Percentiles rank a stretch among this genome's conserved stretches.
Conservation (phyloP, 75 land plant species). For the Gnetum montanum region DNA sequence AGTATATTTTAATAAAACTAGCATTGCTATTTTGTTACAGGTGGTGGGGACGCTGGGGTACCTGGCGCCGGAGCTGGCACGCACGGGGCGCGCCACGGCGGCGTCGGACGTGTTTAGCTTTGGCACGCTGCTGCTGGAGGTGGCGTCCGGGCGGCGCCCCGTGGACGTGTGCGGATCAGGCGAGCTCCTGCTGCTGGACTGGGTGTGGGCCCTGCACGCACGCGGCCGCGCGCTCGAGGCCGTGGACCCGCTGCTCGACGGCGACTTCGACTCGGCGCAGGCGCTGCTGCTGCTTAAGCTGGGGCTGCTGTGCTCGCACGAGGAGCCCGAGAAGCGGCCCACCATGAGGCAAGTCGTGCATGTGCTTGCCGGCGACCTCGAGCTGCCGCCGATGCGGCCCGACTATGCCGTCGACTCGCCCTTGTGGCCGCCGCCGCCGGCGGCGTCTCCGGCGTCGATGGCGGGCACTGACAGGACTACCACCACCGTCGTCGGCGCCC, state of each 20-base stretch:
- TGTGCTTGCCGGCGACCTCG: conserved; percentile 14
- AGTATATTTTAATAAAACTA: too few species aligned
- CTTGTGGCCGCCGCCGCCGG: too few species aligned
- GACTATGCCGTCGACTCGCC: too few species aligned
- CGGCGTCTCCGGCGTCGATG: too few species aligned
- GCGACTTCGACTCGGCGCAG: conserved; percentile 8
- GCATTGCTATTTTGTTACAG: too few species aligned
- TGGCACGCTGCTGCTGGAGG: conserved; percentile 21
- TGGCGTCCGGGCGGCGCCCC: conserved; percentile 26
- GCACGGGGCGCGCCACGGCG: conserved; percentile 16
- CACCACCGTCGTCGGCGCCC: too few species aligned
- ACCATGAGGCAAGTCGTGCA: conserved; percentile 27
- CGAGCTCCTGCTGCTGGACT: conserved; percentile 15
- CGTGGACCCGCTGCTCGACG: conserved; percentile 17
- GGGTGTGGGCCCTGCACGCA: conserved; percentile 16
- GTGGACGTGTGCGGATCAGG: conserved; percentile 10
- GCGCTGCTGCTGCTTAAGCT: conserved; percentile 19
- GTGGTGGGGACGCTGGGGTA: conserved; percentile 22
- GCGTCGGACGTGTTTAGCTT: conserved; percentile 22
- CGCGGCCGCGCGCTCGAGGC: conserved; percentile 9
- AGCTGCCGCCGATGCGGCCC: conserved; percentile 7
- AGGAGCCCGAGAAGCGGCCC: conserved; percentile 16
- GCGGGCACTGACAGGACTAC: too few species aligned
- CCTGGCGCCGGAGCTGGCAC: conserved; percentile 19
- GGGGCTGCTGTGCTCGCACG: conserved; percentile 31